phyloP scores from a whole-genome alignment of 192 early-diverging fungal species.

The Entomortierella beljakovae region DNA sequence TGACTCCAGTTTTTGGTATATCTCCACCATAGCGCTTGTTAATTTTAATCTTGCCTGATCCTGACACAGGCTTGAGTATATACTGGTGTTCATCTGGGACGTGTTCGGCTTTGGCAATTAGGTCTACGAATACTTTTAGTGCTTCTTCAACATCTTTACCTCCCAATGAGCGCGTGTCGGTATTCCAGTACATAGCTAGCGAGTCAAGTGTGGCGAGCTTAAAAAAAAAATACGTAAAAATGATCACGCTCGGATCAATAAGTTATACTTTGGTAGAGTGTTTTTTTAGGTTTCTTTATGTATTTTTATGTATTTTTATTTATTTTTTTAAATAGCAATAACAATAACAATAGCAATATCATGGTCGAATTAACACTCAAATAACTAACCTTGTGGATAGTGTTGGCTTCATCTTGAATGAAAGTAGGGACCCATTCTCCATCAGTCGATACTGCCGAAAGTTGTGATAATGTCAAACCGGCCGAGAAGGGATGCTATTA shows the following conservation, averaged over 20 bases:
- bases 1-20: constrained; percentile 70
- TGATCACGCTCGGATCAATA: no score
- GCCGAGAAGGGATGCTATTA: constrained; percentile 81
- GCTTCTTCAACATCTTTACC: constrained; percentile 63
- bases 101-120: constrained; percentile 72
- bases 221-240: background rate
- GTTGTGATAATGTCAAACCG: constrained; percentile 88
- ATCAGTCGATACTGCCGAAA: constrained; percentile 94
- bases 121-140: constrained; percentile 53
- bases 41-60: constrained; percentile 81
- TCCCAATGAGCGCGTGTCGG: constrained; percentile 72
- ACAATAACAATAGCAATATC: no score
- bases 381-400: constrained; percentile 86
- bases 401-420: constrained; percentile 78
- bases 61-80: constrained; percentile 93
- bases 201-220: constrained; percentile 72
- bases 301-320: no score
- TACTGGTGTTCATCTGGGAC: constrained; percentile 78
- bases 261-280: no score
- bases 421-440: constrained; percentile 86
- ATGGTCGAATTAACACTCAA: background rate
- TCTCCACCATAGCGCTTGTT: constrained; percentile 74
- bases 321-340: no score
- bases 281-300: no score
- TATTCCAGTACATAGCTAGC: constrained; percentile 92